Evolutionary conservation across 441 rosid species (phyloP).

Genomic region (Bocquillonia castaneifolia): DNA sequence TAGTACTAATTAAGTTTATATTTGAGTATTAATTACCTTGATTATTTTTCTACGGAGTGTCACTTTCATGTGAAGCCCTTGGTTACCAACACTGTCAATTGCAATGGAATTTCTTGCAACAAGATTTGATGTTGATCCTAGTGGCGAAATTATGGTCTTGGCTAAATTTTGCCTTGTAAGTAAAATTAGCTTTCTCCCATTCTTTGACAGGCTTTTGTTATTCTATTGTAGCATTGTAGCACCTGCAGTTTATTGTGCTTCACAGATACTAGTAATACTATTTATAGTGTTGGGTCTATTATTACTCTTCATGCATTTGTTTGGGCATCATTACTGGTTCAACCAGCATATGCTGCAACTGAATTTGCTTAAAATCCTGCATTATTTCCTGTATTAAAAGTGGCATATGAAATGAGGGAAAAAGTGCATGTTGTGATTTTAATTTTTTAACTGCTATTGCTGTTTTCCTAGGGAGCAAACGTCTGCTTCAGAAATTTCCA

Average conservation of each 20-base stretch:
- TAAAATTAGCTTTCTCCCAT: background rate
- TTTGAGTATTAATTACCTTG: background rate
- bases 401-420: background rate
- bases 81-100: slow-evolving; percentile 84
- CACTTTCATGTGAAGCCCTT: slow-evolving; percentile 66
- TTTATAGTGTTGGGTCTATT: too few relatives aligned
- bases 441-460: background rate
- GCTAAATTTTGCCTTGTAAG: slow-evolving; percentile 76
- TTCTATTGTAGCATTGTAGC: background rate
- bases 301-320: too few relatives aligned
- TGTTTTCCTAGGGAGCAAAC: background rate
- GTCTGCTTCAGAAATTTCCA: slow-evolving; percentile 2
- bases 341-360: background rate
- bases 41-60: slow-evolving; percentile 47
- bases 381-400: background rate
- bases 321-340: too few relatives aligned
- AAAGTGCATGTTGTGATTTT: background rate
- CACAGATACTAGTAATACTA: too few relatives aligned
- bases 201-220: background rate
- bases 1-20: background rate
- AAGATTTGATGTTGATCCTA: slow-evolving; percentile 57
- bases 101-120: slow-evolving; percentile 63
- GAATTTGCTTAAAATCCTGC: background rate
- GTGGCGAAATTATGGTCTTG: slow-evolving; percentile 82
- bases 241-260: background rate